Base-by-base conservation (phyloP, 306 rosid species). In the Rosa persica region DNA sequence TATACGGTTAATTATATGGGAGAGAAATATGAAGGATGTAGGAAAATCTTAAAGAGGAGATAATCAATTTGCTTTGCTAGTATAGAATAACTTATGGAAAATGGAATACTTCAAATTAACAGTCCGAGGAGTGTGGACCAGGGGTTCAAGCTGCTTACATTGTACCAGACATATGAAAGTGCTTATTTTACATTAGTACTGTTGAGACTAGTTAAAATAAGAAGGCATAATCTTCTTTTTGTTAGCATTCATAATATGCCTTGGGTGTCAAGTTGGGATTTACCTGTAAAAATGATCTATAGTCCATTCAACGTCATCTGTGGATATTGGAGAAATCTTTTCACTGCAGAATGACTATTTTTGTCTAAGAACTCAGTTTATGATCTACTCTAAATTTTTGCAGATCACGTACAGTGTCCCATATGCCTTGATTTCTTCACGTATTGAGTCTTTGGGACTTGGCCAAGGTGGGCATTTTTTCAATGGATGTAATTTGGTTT, bases 331-430 rank as follows among this genome's bases (percentile, higher is more conserved):
- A 40, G 23, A 38, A 36, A 7, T 13, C 25, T 2, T 12, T 52
- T 54, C 10, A 74, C 51, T 42, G 54, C 42, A 8, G 54, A 27
- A 17, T 17, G 22, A n/a, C 11, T 49, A 36, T n/a, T 55, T 76
- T 19, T 47, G 20, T 23, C 3, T 42, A 62, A 73, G 70, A 74
- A n/a, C 70, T 76, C n/a, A 44, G 38, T 48, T 46, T 55, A 48
- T 78, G 76, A 44, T 7, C 22, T 43, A 76, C 44, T 72, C 61
- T 16, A 20, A 23, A 20, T 79, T 22, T 54, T 91, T 88, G 85
- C 98, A 92, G 98, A 90, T 93, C 83, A 91, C 97, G 76, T 93
- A 92, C 86, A 90, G 98, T 75, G 93, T 90, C 86, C 98, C 97
- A 36, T 96, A 93, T 85, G 98, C 99, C 70, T 84, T 93, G 85